Evolutionary conservation across 208 protist species (phyloP), one percentile per base, ranked within the genome.

Genomic region (Wallacemonas sp.): DNA sequence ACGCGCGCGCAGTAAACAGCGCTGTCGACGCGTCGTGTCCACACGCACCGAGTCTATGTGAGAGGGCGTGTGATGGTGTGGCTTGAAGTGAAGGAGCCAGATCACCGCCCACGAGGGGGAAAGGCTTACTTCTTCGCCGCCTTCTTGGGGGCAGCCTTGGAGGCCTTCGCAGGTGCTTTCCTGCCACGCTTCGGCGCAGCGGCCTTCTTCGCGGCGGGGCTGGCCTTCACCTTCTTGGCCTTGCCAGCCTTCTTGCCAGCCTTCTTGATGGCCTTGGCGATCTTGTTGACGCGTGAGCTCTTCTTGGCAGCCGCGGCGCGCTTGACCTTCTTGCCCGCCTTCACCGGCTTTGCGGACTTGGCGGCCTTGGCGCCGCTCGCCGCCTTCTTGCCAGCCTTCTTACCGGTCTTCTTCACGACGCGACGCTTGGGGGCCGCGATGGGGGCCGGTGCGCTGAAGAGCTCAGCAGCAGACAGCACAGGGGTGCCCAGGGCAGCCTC

Each of bases 121-220:
- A 6, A 5, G 5, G 17, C 19, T 48, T 48, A 24, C 26, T 46
- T 27, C 66, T 76, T 76, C 17, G 46, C 50, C 19, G 27, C 34
- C 45, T 63, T 57, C 57, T 75, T 75, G 3, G n/a, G 19, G 46
- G 60, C 52, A 66, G 73, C 74, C 17, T 62, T 70, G 36, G 13
- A 17, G 2, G 30, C 24, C 59, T 68, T 68, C 13, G 24, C 19
- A 10, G 3, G 9, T 17, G 36, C 19, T n/a, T 63, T 48, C 67
- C 66, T 77, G 1, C 30, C n/a, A n/a, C n/a, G 53, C 68, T 77
- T 77, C 41, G 61, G 54, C 26, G 45, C 68, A 50, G 38, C 46
- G 24, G 61, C 65, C 37, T 36, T 39, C 54, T 66, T 57, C 39
- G 37, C 26, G 2, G 38, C 15, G 29, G 24, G 39, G 41, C 48